Evolutionary conservation across 2,329 filamentous ascomycete genomes (phyloP).

Genomic region (Daldinia sp.): DNA sequence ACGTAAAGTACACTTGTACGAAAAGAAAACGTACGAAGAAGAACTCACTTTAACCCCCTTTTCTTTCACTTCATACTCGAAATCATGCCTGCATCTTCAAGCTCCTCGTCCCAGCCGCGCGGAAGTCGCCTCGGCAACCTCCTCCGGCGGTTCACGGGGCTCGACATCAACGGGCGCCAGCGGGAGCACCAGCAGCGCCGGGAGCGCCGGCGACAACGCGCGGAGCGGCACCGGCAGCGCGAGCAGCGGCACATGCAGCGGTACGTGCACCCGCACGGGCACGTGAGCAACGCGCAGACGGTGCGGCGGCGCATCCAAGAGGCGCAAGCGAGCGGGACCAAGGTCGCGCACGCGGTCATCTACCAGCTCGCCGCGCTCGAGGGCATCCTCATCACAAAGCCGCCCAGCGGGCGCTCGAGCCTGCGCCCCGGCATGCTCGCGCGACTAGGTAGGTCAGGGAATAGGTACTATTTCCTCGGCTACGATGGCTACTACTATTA

Average conservation of each 20-base stretch:
- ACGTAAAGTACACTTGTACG: not conserved
- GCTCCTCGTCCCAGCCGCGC: too few relatives aligned
- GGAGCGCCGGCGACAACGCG: not conserved
- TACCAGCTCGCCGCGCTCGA: not conserved
- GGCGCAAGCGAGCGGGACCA: not conserved
- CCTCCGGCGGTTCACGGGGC: too few relatives aligned
- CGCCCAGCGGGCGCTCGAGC: not conserved
- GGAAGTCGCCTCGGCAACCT: too few relatives aligned
- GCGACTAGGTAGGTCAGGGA: not conserved
- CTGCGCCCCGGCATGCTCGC: constrained; percentile 9
- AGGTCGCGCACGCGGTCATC: not conserved
- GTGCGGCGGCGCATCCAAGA: not conserved
- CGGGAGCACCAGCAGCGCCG: not conserved
- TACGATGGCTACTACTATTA: constrained; percentile 23
- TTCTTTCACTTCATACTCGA: not conserved
- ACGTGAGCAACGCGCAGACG: not conserved
- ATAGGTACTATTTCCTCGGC: constrained; percentile 19
- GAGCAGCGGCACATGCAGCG: too few relatives aligned
- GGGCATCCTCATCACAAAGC: not conserved
- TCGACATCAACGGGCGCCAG: not conserved
- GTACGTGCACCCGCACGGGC: too few relatives aligned
- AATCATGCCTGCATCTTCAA: not conserved
- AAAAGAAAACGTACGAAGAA: not conserved
- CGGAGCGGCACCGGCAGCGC: too few relatives aligned
- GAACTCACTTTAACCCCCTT: not conserved